Conservation (phyloP, 225 moss, liverwort and hornwort species). For the Neckera pumila region DNA sequence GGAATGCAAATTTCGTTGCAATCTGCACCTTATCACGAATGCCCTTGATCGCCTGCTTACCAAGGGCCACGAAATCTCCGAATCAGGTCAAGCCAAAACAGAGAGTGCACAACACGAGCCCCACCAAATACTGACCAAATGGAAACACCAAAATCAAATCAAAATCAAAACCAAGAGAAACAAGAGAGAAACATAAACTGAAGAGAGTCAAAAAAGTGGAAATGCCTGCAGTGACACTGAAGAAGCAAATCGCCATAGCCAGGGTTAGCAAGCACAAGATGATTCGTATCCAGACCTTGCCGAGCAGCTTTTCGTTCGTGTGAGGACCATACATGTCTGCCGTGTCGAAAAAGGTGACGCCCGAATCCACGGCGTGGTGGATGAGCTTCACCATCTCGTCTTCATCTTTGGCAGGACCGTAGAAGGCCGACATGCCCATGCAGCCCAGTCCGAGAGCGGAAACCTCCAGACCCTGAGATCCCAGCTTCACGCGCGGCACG, state of each 20-base stretch:
- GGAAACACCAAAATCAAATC: neutral
- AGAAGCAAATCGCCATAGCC: neutral
- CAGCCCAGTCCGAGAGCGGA: constrained; percentile 60
- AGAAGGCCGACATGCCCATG: constrained; percentile 70
- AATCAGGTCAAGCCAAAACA: neutral
- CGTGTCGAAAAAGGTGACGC: constrained; percentile 51
- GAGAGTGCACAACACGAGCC: neutral
- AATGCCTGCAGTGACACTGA: neutral
- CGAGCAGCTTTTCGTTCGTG: constrained; percentile 48
- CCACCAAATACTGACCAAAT: neutral
- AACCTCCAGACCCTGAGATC: constrained; percentile 59
- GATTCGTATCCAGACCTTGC: constrained; percentile 21
- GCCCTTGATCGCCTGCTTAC: constrained; percentile 45
- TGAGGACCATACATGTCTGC: constrained; percentile 42
- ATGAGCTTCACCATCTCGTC: constrained; percentile 53
- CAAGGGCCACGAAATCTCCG: neutral
- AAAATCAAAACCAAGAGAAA: neutral
- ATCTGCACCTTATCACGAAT: constrained; percentile 60
- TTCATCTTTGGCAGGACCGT: constrained; percentile 48
- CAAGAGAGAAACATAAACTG: neutral
- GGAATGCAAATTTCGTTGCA: constrained; percentile 57
- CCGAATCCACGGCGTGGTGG: constrained; percentile 40
- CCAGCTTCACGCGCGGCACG: constrained; percentile 44
- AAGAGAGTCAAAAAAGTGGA: neutral
- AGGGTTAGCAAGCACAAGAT: neutral